Evolutionary conservation across 768 basidiomycete species (phyloP).

Genomic region (Hortiboletus flavorubellus): DNA sequence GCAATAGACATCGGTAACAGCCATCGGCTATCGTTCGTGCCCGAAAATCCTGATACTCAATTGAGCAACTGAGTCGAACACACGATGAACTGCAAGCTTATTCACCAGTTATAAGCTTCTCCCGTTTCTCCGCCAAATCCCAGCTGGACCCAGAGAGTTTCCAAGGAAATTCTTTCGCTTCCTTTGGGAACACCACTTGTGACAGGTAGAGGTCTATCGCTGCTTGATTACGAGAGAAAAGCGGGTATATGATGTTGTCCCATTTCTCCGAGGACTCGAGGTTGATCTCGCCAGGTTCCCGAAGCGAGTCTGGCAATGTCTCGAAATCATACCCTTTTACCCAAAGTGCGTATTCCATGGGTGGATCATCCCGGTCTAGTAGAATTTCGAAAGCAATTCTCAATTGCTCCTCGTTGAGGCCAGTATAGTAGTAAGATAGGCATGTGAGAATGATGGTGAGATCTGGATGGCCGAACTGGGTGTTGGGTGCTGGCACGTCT

Average conservation of each 20-base stretch:
- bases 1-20: conserved; percentile 21
- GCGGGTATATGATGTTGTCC: neutral
- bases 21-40: conserved; percentile 38
- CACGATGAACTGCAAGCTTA: neutral
- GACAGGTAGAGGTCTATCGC: neutral
- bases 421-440: conserved; percentile 12
- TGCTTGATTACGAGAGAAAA: conserved; percentile 1
- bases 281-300: neutral
- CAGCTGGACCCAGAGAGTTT: conserved; percentile 32
- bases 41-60: conserved; percentile 33
- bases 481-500: conserved; percentile 29
- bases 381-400: neutral
- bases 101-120: conserved; percentile 6
- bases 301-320: neutral
- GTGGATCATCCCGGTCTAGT: conserved; percentile 2
- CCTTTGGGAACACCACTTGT: conserved; percentile 32
- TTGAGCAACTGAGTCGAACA: neutral
- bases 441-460: conserved; percentile 7
- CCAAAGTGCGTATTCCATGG: neutral
- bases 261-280: conserved; percentile 8
- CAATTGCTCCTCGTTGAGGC: neutral
- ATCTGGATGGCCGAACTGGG: conserved; percentile 38
- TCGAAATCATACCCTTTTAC: neutral
- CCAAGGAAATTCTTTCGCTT: conserved; percentile 29
- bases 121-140: conserved; percentile 33